Evolutionary conservation across 768 basidiomycete genomes (phyloP).

Genomic region (Nidularia sp.): DNA sequence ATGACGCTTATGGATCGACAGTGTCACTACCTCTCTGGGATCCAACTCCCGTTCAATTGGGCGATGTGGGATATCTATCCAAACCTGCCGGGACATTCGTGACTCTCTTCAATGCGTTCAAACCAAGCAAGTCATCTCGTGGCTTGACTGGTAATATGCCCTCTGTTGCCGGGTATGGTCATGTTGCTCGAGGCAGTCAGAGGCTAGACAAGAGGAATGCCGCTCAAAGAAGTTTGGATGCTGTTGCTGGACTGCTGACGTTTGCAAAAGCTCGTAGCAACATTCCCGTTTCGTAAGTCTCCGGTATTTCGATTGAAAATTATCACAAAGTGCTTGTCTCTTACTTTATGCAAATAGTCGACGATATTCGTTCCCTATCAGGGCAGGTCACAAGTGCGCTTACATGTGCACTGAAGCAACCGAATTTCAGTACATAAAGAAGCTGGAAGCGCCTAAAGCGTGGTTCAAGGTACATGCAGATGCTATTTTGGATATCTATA

Average conservation of each 20-base stretch:
- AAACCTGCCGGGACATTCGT: slow-evolving; percentile 69
- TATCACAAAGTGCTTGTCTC: not conserved
- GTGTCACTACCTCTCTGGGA: slow-evolving; percentile 71
- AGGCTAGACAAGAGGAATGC: slow-evolving; percentile 54
- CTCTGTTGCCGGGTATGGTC: slow-evolving; percentile 57
- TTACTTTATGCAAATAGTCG: slow-evolving; percentile 18
- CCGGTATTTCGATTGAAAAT: slow-evolving; percentile 6
- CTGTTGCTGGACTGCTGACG: slow-evolving; percentile 43
- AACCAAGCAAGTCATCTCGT: slow-evolving; percentile 39
- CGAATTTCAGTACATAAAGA: slow-evolving; percentile 63
- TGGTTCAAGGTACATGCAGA: slow-evolving; percentile 76
- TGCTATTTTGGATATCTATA: slow-evolving; percentile 55
- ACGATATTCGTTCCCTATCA: slow-evolving; percentile 56
- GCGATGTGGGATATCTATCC: slow-evolving; percentile 72
- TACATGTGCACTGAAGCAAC: slow-evolving; percentile 68
- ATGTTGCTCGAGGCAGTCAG: slow-evolving; percentile 38
- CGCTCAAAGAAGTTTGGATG: slow-evolving; percentile 55
- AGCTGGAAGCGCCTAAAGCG: slow-evolving; percentile 55
- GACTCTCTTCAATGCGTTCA: slow-evolving; percentile 66
- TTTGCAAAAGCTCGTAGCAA: slow-evolving; percentile 31
- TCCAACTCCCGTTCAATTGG: slow-evolving; percentile 57
- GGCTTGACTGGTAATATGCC: slow-evolving; percentile 40
- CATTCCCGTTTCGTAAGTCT: slow-evolving; percentile 32
- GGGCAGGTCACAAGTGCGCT: slow-evolving; percentile 62
- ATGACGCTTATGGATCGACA: slow-evolving; percentile 10